phyloP scores from a whole-genome alignment of 169 alveolate genomes.

The Plasmodium chabaudi region DNA sequence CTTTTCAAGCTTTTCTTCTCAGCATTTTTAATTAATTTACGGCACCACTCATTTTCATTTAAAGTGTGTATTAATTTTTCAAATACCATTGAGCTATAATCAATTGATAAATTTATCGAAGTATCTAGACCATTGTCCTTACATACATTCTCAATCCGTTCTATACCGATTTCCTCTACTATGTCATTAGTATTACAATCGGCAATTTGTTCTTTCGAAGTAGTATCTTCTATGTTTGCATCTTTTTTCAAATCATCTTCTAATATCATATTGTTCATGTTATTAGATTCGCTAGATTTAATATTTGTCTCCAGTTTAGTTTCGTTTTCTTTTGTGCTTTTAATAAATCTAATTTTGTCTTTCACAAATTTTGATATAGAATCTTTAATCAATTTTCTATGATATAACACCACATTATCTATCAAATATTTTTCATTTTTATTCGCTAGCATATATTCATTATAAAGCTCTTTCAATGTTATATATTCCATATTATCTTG shows the following conservation, averaged over 20 bases:
- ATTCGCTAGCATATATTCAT: constrained; percentile 9
- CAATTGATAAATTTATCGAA: not conserved
- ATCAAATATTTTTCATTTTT: constrained; percentile 30
- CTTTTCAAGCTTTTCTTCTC: constrained; percentile 29
- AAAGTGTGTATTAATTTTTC: constrained; percentile 57
- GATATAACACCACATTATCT: constrained; percentile 61
- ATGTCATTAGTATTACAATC: not conserved
- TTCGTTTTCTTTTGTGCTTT: not conserved
- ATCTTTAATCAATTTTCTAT: constrained; percentile 21
- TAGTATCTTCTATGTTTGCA: not conserved
- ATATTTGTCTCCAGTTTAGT: not conserved
- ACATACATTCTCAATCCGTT: not conserved
- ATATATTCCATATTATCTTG: constrained; percentile 39
- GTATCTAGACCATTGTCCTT: not conserved
- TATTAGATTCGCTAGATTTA: not conserved
- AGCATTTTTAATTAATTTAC: constrained; percentile 18
- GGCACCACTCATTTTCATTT: constrained; percentile 40
- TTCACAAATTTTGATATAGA: constrained; percentile 27
- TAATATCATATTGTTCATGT: not conserved
- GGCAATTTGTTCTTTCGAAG: not conserved
- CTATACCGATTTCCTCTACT: too few species aligned
- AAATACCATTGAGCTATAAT: constrained; percentile 15
- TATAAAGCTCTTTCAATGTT: constrained; percentile 50
- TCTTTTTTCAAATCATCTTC: not conserved
- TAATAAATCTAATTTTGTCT: constrained; percentile 10